Evolutionary conservation across 352 stramenopile species (phyloP), one percentile per base, ranked within the genome.

Genomic region (Globisporangium takayamanum): DNA sequence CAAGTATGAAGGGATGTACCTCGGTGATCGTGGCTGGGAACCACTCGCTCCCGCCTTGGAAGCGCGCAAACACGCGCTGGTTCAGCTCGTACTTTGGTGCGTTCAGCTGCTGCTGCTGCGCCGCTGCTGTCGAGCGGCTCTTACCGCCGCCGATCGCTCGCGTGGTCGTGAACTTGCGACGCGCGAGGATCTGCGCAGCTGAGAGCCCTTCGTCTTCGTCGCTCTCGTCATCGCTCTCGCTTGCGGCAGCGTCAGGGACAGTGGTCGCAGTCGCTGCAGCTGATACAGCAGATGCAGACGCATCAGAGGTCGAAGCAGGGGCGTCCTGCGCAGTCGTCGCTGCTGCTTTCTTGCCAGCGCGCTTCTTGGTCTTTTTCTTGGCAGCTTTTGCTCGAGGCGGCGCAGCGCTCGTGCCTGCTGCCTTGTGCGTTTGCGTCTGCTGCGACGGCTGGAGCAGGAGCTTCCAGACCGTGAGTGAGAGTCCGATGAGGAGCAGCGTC

Each of bases 11-110:
- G 16, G 20, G 44, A 33, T 30, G 25, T 60, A 87, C 81, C 76
- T 92, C 83, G 4, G 76, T 47, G 28, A 94, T 72, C 5, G 54
- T 76, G 4, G 78, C 81, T 2, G 78, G 80, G 47, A 91, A 91
- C 81, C 80, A 92, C 18, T 80, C 61, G 3, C 49, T 55, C 1
- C 76, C 76, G 50, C 73, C 63, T n/a, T 78, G 57, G 55, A 85
- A 94, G 30, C 78, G 71, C 7, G 78, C 84, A 12, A 89, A 28
- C 10, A 94, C 81, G 11, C 72, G 63, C 50, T 94, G 72, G 2
- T 57, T 49, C 53, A 81, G 78, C 18, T 65, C 66, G 16, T 59
- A 66, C 14, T 62, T 67, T 18, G 57, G 68, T 28, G 28, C 28
- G 28, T 33, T 33, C 28, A 33, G 28, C 28, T 33, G 28, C 28